Conservation (phyloP, 2,329 filamentous ascomycete genomes). For the Talaromyces amestolkiae region DNA sequence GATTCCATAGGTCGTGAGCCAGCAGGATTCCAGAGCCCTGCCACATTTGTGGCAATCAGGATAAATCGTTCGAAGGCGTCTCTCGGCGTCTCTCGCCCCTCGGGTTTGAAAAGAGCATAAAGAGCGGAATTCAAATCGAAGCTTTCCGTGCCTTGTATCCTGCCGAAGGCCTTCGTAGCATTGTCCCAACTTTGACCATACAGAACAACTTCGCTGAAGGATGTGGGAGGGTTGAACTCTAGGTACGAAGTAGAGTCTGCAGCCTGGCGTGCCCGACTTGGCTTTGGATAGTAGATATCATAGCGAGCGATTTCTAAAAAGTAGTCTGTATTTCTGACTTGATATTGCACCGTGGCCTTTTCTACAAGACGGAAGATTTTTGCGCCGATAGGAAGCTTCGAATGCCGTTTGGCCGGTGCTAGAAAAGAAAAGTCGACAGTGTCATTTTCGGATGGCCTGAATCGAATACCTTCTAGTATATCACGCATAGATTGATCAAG, state of each 20-base stretch:
- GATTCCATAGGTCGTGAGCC: neutral
- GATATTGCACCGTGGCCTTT: constrained; percentile 40
- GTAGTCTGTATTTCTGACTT: constrained; percentile 40
- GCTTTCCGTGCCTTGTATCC: constrained; percentile 34
- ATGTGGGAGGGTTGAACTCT: constrained; percentile 24
- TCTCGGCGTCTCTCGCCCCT: constrained; percentile 19
- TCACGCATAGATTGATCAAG: constrained; percentile 28
- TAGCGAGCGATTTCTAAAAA: constrained; percentile 46
- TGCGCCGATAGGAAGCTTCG: constrained; percentile 29
- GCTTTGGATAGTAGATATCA: constrained; percentile 34
- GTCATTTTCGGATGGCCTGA: constrained; percentile 23
- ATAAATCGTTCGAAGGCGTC: constrained; percentile 39
- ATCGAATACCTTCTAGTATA: constrained; percentile 32
- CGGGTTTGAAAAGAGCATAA: constrained; percentile 37
- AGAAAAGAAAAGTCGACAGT: constrained; percentile 22
- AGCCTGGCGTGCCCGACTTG: neutral
- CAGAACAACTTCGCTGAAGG: constrained; percentile 33
- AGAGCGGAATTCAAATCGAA: constrained; percentile 30
- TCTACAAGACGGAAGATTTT: constrained; percentile 37
- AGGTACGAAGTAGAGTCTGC: constrained; percentile 19
- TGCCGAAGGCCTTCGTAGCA: constrained; percentile 31
- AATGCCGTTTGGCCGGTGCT: constrained; percentile 29
- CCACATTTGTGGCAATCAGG: constrained; percentile 33
- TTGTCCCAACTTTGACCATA: constrained; percentile 42
- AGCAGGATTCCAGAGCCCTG: constrained; percentile 30